A percentile compares a stretch with the other conserved stretches of the same genome.
Evolutionary conservation across 2,329 filamentous ascomycete species (phyloP).

Genomic region (Rhynchosporium agropyri): DNA sequence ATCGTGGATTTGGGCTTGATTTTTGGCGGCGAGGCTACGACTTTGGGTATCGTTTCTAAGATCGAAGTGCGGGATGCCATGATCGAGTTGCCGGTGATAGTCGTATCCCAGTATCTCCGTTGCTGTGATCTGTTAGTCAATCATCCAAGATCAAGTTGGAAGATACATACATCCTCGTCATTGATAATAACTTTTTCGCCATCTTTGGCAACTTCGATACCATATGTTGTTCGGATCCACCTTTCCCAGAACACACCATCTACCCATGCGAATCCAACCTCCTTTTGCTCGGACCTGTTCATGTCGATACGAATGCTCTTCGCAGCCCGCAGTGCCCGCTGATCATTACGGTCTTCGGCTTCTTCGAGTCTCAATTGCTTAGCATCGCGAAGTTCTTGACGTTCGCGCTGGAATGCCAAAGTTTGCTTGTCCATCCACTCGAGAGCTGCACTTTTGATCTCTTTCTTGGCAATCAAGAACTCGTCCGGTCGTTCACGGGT

Average conservation of each 20-base stretch:
- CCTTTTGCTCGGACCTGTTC: conserved; percentile 82
- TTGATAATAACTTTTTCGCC: conserved; percentile 96
- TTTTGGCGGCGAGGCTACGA: conserved; percentile 56
- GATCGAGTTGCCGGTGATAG: conserved; percentile 86
- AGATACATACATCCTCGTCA: conserved; percentile 82
- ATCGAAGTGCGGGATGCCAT: conserved; percentile 69
- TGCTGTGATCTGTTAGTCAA: conserved; percentile 60
- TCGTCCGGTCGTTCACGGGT: conserved; percentile 78
- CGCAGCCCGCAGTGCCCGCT: conserved; percentile 80
- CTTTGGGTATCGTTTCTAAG: conserved; percentile 49
- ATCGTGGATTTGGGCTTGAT: conserved; percentile 80
- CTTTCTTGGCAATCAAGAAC: conserved; percentile 76
- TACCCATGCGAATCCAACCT: conserved; percentile 95
- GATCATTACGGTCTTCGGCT: conserved; percentile 88
- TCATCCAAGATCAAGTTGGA: conserved; percentile 4
- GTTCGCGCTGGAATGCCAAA: conserved; percentile 86
- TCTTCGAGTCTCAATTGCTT: conserved; percentile 97
- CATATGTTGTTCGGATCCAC: conserved; percentile 94
- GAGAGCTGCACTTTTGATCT: conserved; percentile 92
- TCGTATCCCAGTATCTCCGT: conserved; percentile 92
- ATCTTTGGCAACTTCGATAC: conserved; percentile 78
- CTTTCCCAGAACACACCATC: conserved; percentile 97
- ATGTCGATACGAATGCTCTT: conserved; percentile 93
- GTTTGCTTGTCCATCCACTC: conserved; percentile 99
- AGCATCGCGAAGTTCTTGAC: conserved; percentile 88